phyloP scores from a whole-genome alignment of 2,329 filamentous ascomycete genomes.

The Xylaria sp. region DNA sequence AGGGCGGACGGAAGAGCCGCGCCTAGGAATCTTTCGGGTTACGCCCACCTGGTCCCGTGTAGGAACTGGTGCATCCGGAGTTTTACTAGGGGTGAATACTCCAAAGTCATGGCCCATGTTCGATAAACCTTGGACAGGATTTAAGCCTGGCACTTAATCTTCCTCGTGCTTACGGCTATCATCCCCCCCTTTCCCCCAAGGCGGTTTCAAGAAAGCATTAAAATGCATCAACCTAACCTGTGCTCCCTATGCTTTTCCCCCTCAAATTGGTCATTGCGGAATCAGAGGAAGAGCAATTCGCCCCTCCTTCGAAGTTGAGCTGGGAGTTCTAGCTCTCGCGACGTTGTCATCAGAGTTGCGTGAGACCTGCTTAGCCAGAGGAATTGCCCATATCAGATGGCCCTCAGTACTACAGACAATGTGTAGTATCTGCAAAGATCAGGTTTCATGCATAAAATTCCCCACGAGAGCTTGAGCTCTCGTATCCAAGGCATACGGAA shows the following conservation, averaged over 20 bases:
- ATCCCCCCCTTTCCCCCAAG: background rate
- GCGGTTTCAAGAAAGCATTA: background rate
- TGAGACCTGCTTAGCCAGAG: background rate
- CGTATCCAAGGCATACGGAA: too few species aligned
- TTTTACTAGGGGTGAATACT: background rate
- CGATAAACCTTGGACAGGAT: background rate
- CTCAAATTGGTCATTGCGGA: too few species aligned
- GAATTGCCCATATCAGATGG: background rate
- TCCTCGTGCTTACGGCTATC: background rate
- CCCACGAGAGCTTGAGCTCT: too few species aligned
- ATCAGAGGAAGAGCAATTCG: background rate
- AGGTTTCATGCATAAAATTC: too few species aligned
- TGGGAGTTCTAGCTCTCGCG: too few species aligned
- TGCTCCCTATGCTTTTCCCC: too few species aligned
- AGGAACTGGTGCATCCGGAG: background rate
- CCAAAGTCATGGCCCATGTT: background rate
- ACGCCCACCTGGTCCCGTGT: background rate
- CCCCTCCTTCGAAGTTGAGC: too few species aligned
- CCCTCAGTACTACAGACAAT: too few species aligned
- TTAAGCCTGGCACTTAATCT: background rate
- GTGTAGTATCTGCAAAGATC: too few species aligned
- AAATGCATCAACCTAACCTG: background rate
- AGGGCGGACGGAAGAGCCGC: slow-evolving; percentile 44
- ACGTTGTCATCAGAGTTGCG: too few species aligned
- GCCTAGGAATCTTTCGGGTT: slow-evolving; percentile 8